A percentile compares a stretch with the other conserved stretches of the same genome.
phyloP scores from a whole-genome alignment of 805 yeast species.

The Candida khao-thaluensis region DNA sequence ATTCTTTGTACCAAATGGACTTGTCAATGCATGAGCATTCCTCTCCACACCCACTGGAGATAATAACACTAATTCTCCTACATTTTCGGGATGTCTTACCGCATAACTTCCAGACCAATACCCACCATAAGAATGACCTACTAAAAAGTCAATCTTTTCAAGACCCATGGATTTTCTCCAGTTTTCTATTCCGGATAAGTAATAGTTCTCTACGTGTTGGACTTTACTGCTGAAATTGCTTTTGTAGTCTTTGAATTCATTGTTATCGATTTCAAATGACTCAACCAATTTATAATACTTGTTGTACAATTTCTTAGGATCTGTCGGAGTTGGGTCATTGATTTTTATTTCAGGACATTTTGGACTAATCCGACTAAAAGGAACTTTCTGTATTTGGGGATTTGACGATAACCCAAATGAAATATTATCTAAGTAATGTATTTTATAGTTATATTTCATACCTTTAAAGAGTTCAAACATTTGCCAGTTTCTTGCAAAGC shows the following conservation, averaged over 20 bases:
- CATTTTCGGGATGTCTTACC: conserved; percentile 51
- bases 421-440: conserved; percentile 50
- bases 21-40: conserved; percentile 57
- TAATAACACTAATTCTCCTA: conserved; percentile 56
- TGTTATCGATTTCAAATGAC: conserved; percentile 27
- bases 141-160: conserved; percentile 53
- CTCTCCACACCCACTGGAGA: conserved; percentile 83
- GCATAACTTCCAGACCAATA: conserved; percentile 67
- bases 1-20: conserved; percentile 23
- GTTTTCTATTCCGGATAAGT: conserved; percentile 56
- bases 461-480: conserved; percentile 32
- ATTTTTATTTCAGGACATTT: conserved; percentile 25
- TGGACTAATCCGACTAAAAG: conserved; percentile 18
- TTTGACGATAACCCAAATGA: conserved; percentile 55
- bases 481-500: conserved; percentile 55
- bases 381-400: conserved; percentile 25
- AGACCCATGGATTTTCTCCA: conserved; percentile 58
- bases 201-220: conserved; percentile 51
- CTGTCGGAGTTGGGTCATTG: conserved; percentile 27
- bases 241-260: conserved; percentile 30
- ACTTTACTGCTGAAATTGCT: conserved; percentile 38
- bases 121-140: conserved; percentile 83
- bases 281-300: conserved; percentile 42
- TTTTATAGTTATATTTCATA: conserved; percentile 36
- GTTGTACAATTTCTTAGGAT: conserved; percentile 29